These are phyloP conservation scores for Metschnikowia proteae DNA, from an alignment of 805 yeast species.

Conservation along the genomic window DNA sequence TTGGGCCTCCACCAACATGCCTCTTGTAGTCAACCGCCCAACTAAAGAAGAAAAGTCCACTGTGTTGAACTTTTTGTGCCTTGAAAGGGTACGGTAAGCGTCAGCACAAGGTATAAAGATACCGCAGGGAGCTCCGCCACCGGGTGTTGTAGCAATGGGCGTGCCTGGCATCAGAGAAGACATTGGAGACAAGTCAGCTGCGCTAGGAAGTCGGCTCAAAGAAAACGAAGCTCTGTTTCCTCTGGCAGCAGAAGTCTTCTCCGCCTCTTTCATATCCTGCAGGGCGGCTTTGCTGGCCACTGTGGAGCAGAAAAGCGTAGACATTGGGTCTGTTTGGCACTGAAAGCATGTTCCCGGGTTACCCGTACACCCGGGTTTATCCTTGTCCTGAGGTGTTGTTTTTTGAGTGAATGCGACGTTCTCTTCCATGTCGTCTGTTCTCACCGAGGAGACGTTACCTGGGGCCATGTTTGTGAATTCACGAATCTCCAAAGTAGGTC, in stretches of 20 bases:
- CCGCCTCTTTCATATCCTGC: slow-evolving; percentile 12
- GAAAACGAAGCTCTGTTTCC: not conserved
- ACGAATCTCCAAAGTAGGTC: slow-evolving; percentile 53
- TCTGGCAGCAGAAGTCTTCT: slow-evolving; percentile 5
- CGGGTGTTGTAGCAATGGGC: slow-evolving; percentile 18
- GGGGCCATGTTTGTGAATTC: slow-evolving; percentile 40
- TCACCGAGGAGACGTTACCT: slow-evolving; percentile 35
- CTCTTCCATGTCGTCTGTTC: slow-evolving; percentile 2
- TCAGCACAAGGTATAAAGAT: slow-evolving; percentile 84
- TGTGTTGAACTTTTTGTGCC: slow-evolving; percentile 72
- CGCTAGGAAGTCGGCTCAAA: slow-evolving; percentile 1
- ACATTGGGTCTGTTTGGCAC: slow-evolving; percentile 84
- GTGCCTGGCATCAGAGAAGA: slow-evolving; percentile 16
- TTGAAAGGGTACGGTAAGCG: slow-evolving; percentile 80
- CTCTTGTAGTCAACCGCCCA: slow-evolving; percentile 71
- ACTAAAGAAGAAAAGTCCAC: slow-evolving; percentile 74
- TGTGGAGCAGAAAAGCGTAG: slow-evolving; percentile 83
- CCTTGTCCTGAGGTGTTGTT: slow-evolving; percentile 9
- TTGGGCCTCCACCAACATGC: slow-evolving; percentile 90
- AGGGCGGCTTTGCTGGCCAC: slow-evolving; percentile 54
- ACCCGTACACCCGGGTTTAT: slow-evolving; percentile 62
- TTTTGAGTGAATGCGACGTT: slow-evolving; percentile 1
- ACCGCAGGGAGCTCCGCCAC: slow-evolving; percentile 23
- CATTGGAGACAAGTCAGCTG: not conserved
- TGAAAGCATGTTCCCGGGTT: slow-evolving; percentile 84